Percentiles rank a stretch among this genome's conserved stretches.
phyloP scores from a whole-genome alignment of 1,139 yeast genomes.

The Lipomyces yarrowii region DNA sequence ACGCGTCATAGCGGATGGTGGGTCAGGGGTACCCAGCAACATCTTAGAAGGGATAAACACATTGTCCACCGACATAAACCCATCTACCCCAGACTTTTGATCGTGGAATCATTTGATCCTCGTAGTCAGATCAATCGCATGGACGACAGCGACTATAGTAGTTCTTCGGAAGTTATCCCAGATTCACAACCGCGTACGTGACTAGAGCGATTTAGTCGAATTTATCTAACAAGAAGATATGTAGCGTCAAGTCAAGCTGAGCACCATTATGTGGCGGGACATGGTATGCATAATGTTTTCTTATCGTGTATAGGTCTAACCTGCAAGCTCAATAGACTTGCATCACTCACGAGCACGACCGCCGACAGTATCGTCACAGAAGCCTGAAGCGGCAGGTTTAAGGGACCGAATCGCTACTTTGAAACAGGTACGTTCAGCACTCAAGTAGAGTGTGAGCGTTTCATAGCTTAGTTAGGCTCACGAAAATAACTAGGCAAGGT shows the following conservation, averaged over 20 bases:
- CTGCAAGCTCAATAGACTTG: neutral
- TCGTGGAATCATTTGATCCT: neutral
- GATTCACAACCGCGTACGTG: neutral
- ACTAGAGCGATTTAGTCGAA: neutral
- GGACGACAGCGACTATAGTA: neutral
- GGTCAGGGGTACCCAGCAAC: neutral
- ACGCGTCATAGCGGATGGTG: too few species aligned
- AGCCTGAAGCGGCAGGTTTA: neutral
- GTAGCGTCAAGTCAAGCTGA: neutral
- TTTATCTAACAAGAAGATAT: neutral
- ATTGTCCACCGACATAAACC: too few species aligned
- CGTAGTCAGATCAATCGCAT: neutral
- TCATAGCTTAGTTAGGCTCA: neutral
- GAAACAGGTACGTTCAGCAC: neutral
- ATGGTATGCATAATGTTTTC: neutral
- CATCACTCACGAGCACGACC: neutral
- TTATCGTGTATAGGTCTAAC: neutral
- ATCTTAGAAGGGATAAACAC: too few species aligned
- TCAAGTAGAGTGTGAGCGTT: neutral
- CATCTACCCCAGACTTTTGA: too few species aligned
- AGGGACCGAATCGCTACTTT: neutral
- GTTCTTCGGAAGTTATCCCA: neutral
- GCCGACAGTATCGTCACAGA: neutral
- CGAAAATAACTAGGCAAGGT: neutral
- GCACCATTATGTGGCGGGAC: neutral